Evolutionary conservation across 768 basidiomycete genomes (phyloP).

Genomic region (Lactarius sanguifluus): DNA sequence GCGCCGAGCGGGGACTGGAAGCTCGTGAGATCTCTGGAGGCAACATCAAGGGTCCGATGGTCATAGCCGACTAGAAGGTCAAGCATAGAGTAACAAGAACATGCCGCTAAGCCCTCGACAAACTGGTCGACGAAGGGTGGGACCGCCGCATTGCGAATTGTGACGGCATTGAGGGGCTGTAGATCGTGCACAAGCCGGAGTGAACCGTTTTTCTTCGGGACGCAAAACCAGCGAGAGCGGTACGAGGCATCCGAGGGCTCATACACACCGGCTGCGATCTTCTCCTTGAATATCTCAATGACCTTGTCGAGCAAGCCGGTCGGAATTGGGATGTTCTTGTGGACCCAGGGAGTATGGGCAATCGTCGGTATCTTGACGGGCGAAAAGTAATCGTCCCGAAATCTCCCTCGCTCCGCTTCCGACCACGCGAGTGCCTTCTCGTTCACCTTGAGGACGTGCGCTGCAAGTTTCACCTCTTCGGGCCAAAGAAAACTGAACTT

Average conservation of each 20-base stretch:
- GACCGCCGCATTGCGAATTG: slow-evolving; percentile 27
- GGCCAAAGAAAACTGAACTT: background rate
- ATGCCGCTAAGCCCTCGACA: slow-evolving; percentile 34
- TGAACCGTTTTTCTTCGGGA: too few species aligned
- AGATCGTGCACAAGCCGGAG: slow-evolving; percentile 32
- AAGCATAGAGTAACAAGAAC: background rate
- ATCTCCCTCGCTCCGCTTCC: too few species aligned
- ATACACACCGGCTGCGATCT: slow-evolving; percentile 32
- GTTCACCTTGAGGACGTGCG: too few species aligned
- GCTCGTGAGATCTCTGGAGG: background rate
- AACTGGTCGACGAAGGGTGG: slow-evolving; percentile 18
- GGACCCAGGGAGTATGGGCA: background rate
- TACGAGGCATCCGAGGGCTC: slow-evolving; percentile 26
- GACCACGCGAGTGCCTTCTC: too few species aligned
- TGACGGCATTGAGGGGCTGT: slow-evolving; percentile 32
- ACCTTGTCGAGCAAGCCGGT: too few species aligned
- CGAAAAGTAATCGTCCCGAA: background rate
- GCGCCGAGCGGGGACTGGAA: slow-evolving; percentile 6
- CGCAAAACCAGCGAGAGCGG: background rate
- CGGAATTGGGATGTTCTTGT: too few species aligned
- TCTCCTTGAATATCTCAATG: background rate
- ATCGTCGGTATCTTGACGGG: background rate
- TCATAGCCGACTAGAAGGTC: background rate
- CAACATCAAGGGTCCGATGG: background rate
- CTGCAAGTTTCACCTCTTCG: too few species aligned